These are phyloP conservation scores for Heterobasidion occidentale DNA, from an alignment of 1,284 basidiomycete genomes.

Conservation along the genomic window DNA sequence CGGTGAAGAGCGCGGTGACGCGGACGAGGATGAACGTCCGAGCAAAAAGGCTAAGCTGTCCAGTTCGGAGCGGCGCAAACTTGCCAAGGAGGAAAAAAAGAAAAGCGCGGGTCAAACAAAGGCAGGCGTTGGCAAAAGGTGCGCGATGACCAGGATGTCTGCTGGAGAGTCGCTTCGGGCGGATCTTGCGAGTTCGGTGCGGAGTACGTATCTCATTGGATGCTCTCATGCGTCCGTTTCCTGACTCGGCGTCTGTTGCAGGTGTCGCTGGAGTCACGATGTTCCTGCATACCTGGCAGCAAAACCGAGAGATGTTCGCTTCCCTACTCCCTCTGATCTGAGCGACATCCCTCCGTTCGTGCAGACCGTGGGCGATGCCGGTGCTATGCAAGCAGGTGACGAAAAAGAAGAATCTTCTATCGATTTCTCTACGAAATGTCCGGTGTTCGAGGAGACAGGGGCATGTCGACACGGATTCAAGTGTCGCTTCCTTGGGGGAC, in stretches of 20 bases:
- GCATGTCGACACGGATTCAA: constrained; percentile 85
- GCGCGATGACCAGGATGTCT: constrained; percentile 68
- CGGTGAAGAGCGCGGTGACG: constrained; percentile 9
- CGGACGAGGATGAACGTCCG: constrained; percentile 16
- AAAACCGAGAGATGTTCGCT: constrained; percentile 70
- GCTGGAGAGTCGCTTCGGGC: constrained; percentile 64
- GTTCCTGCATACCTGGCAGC: constrained; percentile 66
- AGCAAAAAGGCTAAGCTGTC: constrained; percentile 17
- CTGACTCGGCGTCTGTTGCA: constrained; percentile 19
- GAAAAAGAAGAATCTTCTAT: constrained; percentile 24
- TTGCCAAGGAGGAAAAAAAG: constrained; percentile 59
- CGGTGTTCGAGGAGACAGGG: constrained; percentile 68
- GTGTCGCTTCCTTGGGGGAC: constrained; percentile 85
- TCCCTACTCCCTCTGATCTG: constrained; percentile 38
- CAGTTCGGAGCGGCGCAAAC: constrained; percentile 34
- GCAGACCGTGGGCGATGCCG: constrained; percentile 15
- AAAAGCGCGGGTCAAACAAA: constrained; percentile 73
- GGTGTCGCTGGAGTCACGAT: constrained; percentile 82
- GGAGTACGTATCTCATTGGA: constrained; percentile 34
- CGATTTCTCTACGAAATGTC: constrained; percentile 52
- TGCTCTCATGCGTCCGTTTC: not conserved
- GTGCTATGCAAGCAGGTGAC: constrained; percentile 21
- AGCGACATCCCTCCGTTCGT: constrained; percentile 43
- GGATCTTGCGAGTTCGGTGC: constrained; percentile 55
- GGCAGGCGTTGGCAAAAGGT: constrained; percentile 65